Evolutionary conservation across 768 basidiomycete species (phyloP).

Genomic region (Pleurotus platypus): DNA sequence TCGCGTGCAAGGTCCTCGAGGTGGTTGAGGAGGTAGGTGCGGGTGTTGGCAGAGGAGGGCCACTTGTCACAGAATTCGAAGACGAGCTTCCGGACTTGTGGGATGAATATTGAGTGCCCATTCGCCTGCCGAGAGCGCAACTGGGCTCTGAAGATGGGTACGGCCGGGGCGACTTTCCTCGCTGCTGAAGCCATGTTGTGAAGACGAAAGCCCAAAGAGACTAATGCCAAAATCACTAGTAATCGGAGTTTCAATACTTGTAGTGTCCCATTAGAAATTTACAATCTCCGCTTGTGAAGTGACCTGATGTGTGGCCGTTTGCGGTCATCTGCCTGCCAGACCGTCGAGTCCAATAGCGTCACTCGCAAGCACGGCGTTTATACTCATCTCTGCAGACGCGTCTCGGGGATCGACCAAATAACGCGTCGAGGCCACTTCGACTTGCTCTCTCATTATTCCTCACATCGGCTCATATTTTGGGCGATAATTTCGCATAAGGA

Average conservation of each 20-base stretch:
- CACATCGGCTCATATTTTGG: conserved; percentile 13
- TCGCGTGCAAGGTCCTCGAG: conserved; percentile 61
- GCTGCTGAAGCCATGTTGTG: conserved; percentile 6
- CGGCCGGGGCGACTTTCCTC: conserved; percentile 3
- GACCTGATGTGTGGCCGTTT: not conserved
- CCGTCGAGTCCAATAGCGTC: not conserved
- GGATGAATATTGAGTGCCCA: conserved; percentile 70
- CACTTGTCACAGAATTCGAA: conserved; percentile 86
- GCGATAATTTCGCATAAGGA: conserved; percentile 19
- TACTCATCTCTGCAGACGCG: conserved; percentile 4
- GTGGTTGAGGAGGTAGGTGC: conserved; percentile 63
- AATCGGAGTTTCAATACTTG: not conserved
- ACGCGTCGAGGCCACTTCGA: not conserved
- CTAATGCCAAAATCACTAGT: not conserved
- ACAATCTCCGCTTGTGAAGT: not conserved
- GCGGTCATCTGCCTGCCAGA: no score
- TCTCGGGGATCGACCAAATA: not conserved
- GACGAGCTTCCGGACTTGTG: conserved; percentile 81
- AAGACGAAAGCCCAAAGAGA: not conserved
- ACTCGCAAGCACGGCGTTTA: conserved; percentile 6
- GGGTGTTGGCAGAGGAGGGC: conserved; percentile 70
- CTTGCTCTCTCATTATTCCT: not conserved
- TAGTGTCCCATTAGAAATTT: not conserved
- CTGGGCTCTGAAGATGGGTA: conserved; percentile 38
- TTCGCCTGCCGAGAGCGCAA: conserved; percentile 64